Base-by-base conservation (phyloP, 768 basidiomycete species). In the Calocybe cyanea region DNA sequence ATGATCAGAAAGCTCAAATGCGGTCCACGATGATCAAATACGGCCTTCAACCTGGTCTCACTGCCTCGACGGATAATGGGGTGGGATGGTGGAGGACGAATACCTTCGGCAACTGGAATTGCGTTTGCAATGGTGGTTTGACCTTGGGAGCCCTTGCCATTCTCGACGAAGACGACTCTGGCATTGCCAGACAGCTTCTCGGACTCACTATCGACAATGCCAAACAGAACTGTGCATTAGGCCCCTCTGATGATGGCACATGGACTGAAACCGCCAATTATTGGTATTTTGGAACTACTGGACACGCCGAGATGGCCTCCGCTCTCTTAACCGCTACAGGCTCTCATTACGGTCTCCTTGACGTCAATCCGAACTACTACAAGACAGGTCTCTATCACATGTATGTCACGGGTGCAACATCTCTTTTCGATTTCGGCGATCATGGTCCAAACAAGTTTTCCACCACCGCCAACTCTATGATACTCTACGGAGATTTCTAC, bases 201-300 rank as follows among this genome's bases (percentile, higher is more conserved):
- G 68, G 69, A 21, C 63, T 78, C 50, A 86, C 89, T 13, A 67
- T 93, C 34, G 60, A 76, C 45, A 92, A 89, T 62, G 92, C 92
- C 13, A 72, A 81, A 43, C 54, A 69, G 45, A 90, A 91, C 62
- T 98, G 96, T 63, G 85, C 76, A 3, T 51, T 67, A 15, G 85
- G 73, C 17, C 66, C 76, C 13, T 72, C 71, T 11, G 62, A 69
- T 25, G 93, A 96, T 59, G 94, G 95, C 13, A 85, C 90, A 14
- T 97, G 95, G 93, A 69, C 79, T 18, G 96, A 99, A 66, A 96
- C 93, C 0, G 75, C 89, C 28, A 90, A 98, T 65, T 95, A 92
- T 59, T 93, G 91, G 90, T 91, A 90, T 65, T 97, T 95, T 56
- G 94, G 92, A 60, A 89, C 85, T 30, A 94, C 90, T 7, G 91